phyloP scores from a whole-genome alignment of 2,329 filamentous ascomycete genomes.

The Colletotrichum sp. region DNA sequence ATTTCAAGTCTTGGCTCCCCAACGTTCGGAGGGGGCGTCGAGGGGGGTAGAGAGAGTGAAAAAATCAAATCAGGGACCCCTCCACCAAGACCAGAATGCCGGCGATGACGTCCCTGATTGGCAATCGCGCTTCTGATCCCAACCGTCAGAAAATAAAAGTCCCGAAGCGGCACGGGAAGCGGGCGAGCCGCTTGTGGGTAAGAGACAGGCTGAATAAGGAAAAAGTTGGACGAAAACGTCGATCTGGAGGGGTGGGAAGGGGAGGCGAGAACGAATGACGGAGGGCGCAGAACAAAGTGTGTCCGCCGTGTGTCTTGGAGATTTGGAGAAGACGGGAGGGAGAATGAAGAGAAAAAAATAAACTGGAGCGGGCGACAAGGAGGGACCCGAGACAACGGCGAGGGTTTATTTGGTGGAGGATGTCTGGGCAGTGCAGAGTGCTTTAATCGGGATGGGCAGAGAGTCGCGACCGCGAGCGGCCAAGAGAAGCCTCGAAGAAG shows the following conservation, averaged over 20 bases:
- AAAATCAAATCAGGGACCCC: not conserved
- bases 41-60: not conserved
- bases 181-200: slow-evolving; percentile 13
- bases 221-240: slow-evolving; percentile 17
- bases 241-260: not conserved
- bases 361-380: slow-evolving; percentile 2
- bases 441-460: not conserved
- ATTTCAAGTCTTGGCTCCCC: not conserved
- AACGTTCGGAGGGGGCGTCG: not conserved
- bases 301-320: not conserved
- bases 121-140: not conserved
- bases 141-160: slow-evolving; percentile 13
- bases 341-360: not conserved
- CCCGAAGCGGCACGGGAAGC: slow-evolving; percentile 13
- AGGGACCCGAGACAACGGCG: slow-evolving; percentile 14
- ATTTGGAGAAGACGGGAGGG: not conserved
- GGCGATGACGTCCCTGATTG: slow-evolving; percentile 14
- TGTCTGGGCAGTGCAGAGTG: not conserved
- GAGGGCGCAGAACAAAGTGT: not conserved
- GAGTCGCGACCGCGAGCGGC: slow-evolving; percentile 4
- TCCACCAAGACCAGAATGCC: not conserved
- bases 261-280: not conserved
- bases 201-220: not conserved
- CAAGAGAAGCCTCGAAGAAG: not conserved
- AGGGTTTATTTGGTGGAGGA: slow-evolving; percentile 13